Evolutionary conservation across 352 stramenopile genomes (phyloP).

Genomic region (Stramenopiles sp.): DNA sequence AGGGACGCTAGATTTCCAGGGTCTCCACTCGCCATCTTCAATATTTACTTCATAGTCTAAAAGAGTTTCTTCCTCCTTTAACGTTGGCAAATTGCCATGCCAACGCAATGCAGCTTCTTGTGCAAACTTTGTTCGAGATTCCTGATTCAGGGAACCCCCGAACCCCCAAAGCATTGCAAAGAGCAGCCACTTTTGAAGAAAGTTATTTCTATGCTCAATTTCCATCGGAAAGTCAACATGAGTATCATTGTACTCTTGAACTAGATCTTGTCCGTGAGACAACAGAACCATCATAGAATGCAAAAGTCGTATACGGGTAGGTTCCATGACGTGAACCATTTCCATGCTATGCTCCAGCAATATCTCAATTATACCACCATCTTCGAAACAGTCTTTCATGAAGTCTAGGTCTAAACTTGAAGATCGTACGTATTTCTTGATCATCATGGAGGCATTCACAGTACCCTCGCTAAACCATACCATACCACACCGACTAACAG

Average conservation of each 20-base stretch:
- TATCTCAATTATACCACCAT: constrained; percentile 47
- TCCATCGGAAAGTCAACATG: constrained; percentile 93
- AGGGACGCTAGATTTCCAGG: constrained; percentile 85
- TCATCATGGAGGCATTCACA: constrained; percentile 67
- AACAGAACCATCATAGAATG: constrained; percentile 91
- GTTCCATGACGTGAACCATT: constrained; percentile 84
- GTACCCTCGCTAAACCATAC: constrained; percentile 95
- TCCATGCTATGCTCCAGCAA: constrained; percentile 71
- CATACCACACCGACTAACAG: constrained; percentile 99
- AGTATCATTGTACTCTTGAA: constrained; percentile 95
- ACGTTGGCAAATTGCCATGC: background rate
- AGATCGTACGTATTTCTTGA: constrained; percentile 39
- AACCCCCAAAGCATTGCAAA: constrained; percentile 97
- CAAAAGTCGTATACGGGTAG: constrained; percentile 71
- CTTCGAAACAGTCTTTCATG: constrained; percentile 37
- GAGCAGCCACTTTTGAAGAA: constrained; percentile 89
- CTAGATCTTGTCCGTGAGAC: constrained; percentile 66
- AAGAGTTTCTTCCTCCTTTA: constrained; percentile 39
- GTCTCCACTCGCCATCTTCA: constrained; percentile 83
- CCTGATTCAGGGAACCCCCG: constrained; percentile 78
- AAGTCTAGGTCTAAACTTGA: constrained; percentile 41
- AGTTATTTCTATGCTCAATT: constrained; percentile 80
- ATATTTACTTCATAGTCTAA: constrained; percentile 90
- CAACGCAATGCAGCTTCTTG: constrained; percentile 51
- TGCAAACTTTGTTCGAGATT: constrained; percentile 68